Percentiles rank a stretch among this genome's conserved stretches.
phyloP scores from a whole-genome alignment of 805 yeast species.

The Ogataea wickerhamii region DNA sequence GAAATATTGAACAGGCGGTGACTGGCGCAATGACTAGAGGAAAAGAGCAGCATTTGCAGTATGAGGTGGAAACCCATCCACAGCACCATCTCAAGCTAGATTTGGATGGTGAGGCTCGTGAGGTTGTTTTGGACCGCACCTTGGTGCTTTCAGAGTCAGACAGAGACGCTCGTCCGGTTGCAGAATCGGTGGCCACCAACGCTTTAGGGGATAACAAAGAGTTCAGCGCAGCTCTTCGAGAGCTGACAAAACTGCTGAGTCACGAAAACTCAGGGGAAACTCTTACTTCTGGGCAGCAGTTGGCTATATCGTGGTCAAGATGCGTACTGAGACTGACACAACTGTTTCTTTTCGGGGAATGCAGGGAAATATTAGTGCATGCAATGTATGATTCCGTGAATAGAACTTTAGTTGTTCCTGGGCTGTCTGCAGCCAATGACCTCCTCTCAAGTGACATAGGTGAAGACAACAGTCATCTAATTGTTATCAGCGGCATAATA shows the following conservation, averaged over 20 bases:
- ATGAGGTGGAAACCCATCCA: constrained; percentile 49
- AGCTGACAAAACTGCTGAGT: not conserved
- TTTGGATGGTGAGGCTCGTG: constrained; percentile 2
- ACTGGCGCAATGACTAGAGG: constrained; percentile 48
- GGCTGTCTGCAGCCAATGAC: constrained; percentile 1
- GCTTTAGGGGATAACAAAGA: no score
- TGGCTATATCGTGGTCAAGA: constrained; percentile 39
- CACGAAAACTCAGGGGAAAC: not conserved
- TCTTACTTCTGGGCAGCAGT: not conserved
- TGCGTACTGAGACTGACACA: constrained; percentile 39
- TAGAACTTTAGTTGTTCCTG: constrained; percentile 8
- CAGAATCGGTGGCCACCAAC: not conserved
- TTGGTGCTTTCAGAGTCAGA: not conserved
- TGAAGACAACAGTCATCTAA: constrained; percentile 23
- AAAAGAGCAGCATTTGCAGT: constrained; percentile 38
- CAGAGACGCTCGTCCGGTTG: not conserved
- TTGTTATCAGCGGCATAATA: constrained; percentile 61
- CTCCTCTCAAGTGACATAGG: constrained; percentile 3
- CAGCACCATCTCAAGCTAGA: constrained; percentile 14
- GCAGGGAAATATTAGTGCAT: constrained; percentile 62
- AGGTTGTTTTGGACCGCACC: not conserved
- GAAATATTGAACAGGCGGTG: constrained; percentile 29
- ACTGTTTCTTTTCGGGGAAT: constrained; percentile 45
- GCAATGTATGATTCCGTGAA: constrained; percentile 39
- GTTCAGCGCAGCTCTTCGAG: not conserved